These are phyloP conservation scores for Plasmodium cynomolgi DNA, from an alignment of 169 alveolate genomes.

Conservation along the genomic window DNA sequence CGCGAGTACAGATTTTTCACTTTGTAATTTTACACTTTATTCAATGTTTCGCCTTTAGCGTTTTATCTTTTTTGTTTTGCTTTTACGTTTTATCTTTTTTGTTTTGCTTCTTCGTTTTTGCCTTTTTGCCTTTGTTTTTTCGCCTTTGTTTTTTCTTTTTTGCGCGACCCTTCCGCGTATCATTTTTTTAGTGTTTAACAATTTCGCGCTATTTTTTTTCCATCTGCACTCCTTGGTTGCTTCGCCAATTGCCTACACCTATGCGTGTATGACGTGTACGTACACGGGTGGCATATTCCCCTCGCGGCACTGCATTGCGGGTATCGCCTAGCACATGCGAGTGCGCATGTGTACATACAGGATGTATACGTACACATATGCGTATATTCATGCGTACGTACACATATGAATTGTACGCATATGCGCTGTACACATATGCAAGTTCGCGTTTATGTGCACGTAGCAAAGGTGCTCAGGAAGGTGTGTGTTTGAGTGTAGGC, in stretches of 20 bases:
- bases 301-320: constrained; percentile 2
- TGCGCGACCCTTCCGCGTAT: not conserved
- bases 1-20: not conserved
- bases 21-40: not conserved
- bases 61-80: not conserved
- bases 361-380: not conserved
- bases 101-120: not conserved
- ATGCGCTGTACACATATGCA: not conserved
- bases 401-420: not conserved
- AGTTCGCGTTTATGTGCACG: not conserved
- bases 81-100: not conserved
- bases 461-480: not conserved
- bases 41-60: not conserved
- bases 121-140: not conserved
- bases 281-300: not conserved
- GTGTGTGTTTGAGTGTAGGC: not conserved
- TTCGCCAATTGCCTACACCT: not conserved
- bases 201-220: not conserved
- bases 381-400: not conserved
- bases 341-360: not conserved
- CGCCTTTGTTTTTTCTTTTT: not conserved
- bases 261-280: not conserved
- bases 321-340: not conserved
- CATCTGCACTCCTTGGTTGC: not conserved
- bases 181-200: not conserved